phyloP scores from a whole-genome alignment of 2,329 filamentous ascomycete species.

The Phyllosticta ampelicida region DNA sequence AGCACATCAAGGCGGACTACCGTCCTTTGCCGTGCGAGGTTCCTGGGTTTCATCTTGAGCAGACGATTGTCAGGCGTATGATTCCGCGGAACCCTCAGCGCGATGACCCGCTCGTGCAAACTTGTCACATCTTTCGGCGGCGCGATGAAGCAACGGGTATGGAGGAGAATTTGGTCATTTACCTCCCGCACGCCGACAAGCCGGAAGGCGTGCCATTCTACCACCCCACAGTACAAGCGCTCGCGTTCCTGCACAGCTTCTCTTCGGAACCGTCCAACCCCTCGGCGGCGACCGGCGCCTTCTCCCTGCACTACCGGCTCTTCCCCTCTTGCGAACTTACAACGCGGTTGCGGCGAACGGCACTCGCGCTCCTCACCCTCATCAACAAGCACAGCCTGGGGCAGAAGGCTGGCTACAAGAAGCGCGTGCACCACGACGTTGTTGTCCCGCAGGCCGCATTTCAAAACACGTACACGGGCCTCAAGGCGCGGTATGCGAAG shows the following conservation, averaged over 20 bases:
- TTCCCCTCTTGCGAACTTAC: slow-evolving; percentile 31
- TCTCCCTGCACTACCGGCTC: slow-evolving; percentile 44
- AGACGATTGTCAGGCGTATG: slow-evolving; percentile 62
- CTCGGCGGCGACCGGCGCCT: slow-evolving; percentile 19
- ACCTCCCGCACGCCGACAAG: slow-evolving; percentile 59
- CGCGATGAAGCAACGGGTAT: slow-evolving; percentile 10
- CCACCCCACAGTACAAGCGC: slow-evolving; percentile 63
- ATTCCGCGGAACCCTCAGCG: slow-evolving; percentile 72
- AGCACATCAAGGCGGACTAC: slow-evolving; percentile 38
- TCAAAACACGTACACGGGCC: slow-evolving; percentile 68
- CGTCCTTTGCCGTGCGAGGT: slow-evolving; percentile 15
- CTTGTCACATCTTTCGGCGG: slow-evolving; percentile 57
- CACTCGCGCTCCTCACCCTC: slow-evolving; percentile 55
- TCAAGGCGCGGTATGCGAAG: slow-evolving; percentile 72
- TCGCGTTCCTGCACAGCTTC: slow-evolving; percentile 69
- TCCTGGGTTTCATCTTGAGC: slow-evolving; percentile 37
- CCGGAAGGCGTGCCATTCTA: slow-evolving; percentile 69
- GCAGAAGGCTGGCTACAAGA: slow-evolving; percentile 55
- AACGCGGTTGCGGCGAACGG: slow-evolving; percentile 53
- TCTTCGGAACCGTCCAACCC: slow-evolving; percentile 16
- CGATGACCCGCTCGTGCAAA: slow-evolving; percentile 69
- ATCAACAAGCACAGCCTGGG: slow-evolving; percentile 66
- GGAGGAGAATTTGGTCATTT: slow-evolving; percentile 54
- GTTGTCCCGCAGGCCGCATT: slow-evolving; percentile 65
- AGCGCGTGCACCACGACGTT: slow-evolving; percentile 73